phyloP scores from a whole-genome alignment of 2,329 filamentous ascomycete species.

The Mycosphaerelloides madeirae region DNA sequence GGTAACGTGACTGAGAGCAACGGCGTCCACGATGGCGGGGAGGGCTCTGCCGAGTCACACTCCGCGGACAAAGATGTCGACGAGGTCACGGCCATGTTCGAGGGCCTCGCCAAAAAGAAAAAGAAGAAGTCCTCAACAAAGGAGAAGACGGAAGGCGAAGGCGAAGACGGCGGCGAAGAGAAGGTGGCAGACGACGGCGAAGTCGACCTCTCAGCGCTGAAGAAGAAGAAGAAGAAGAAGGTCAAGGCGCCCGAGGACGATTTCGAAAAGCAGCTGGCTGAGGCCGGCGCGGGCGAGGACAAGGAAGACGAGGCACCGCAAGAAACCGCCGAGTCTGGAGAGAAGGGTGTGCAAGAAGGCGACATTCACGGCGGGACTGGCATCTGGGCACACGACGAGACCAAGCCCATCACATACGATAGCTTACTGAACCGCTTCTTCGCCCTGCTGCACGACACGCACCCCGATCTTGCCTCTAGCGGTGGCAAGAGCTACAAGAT shows the following conservation, averaged over 20 bases:
- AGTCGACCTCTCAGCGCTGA: conserved; percentile 64
- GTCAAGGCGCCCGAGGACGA: conserved; percentile 59
- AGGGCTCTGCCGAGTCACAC: conserved; percentile 77
- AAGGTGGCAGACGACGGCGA: conserved; percentile 53
- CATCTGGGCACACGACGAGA: conserved; percentile 81
- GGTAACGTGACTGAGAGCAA: conserved; percentile 73
- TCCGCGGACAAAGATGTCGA: conserved; percentile 39
- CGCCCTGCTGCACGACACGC: conserved; percentile 87
- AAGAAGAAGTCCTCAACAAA: conserved; percentile 62
- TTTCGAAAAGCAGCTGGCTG: conserved; percentile 62
- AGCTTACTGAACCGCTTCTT: conserved; percentile 90
- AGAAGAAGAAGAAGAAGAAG: conserved; percentile 84
- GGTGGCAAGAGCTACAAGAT: conserved; percentile 95
- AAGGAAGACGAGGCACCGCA: conserved; percentile 50
- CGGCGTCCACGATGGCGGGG: conserved; percentile 62
- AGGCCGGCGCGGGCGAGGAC: conserved; percentile 55
- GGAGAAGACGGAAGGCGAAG: conserved; percentile 24
- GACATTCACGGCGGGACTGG: conserved; percentile 85
- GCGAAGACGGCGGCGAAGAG: conserved; percentile 37
- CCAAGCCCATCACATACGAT: conserved; percentile 73
- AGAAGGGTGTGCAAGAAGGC: conserved; percentile 52
- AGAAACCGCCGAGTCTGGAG: conserved; percentile 23
- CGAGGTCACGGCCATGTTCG: conserved; percentile 36
- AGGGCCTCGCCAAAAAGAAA: conserved; percentile 54
- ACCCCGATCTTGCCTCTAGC: conserved; percentile 81